Conservation (phyloP, 345 rosid species). For the Syzygium aromaticum region DNA sequence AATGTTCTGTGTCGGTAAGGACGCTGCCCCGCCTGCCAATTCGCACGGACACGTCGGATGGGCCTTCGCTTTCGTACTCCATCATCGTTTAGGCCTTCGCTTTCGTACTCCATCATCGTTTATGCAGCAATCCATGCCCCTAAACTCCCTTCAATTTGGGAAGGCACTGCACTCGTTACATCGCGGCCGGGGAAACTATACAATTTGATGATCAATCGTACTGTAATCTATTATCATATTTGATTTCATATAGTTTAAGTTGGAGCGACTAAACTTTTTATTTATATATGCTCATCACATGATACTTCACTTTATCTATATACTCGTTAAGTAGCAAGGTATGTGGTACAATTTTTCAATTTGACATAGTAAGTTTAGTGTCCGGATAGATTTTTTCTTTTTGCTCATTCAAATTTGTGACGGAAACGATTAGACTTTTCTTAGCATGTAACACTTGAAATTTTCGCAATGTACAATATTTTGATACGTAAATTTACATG, state of each 20-base stretch:
- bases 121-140: neutral
- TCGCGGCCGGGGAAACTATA: neutral
- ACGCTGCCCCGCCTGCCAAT: neutral
- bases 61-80: neutral
- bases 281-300: neutral
- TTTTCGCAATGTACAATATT: neutral
- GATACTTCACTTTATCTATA: neutral
- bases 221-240: neutral
- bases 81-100: neutral
- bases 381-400: neutral
- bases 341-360: accelerated
- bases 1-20: neutral
- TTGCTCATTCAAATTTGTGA: neutral
- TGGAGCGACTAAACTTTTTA: neutral
- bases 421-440: neutral
- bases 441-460: neutral
- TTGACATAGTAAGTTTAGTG: neutral
- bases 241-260: neutral
- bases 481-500: neutral
- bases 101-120: neutral
- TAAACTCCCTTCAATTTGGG: neutral
- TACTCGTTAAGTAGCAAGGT: accelerated
- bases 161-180: neutral
- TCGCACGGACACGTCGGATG: neutral
- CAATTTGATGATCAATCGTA: neutral